phyloP scores from a whole-genome alignment of 2,329 filamentous ascomycete species.

The Ceratocystis destructans region DNA sequence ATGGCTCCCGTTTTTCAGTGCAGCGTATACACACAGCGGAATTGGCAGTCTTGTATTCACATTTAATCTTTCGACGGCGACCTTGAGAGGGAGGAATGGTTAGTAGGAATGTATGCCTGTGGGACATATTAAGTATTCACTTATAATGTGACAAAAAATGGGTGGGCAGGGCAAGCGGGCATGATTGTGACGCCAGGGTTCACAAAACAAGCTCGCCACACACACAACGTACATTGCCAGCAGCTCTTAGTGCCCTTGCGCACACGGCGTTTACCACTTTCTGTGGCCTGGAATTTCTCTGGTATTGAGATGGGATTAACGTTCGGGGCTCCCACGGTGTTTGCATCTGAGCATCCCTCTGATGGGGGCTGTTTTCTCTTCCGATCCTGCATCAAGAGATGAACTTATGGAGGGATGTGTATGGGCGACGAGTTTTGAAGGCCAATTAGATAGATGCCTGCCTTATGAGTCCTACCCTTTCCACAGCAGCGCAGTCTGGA shows the following conservation, averaged over 20 bases:
- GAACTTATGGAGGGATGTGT: background rate
- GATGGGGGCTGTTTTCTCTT: constrained; percentile 18
- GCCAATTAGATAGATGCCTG: background rate
- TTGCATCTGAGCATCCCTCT: background rate
- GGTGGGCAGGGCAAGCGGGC: no score
- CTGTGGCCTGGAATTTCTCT: constrained; percentile 6
- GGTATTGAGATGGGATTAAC: background rate
- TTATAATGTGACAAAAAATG: no score
- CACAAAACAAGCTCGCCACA: background rate
- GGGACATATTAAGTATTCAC: no score
- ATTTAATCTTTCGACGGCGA: constrained; percentile 39
- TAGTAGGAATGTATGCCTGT: background rate
- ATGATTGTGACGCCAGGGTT: background rate
- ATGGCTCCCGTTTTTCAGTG: constrained; percentile 30
- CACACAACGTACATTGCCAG: constrained; percentile 40
- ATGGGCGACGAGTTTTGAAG: background rate
- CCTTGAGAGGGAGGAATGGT: constrained; percentile 20
- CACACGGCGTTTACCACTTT: constrained; percentile 23
- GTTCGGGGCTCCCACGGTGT: background rate
- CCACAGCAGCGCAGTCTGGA: background rate
- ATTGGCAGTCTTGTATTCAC: constrained; percentile 32
- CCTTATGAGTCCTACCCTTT: background rate
- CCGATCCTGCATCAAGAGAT: constrained; percentile 8
- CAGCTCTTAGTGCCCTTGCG: constrained; percentile 46
- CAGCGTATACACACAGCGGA: constrained; percentile 36